Base-by-base conservation (phyloP, 441 rosid genomes). In the Pelargonium australe region DNA sequence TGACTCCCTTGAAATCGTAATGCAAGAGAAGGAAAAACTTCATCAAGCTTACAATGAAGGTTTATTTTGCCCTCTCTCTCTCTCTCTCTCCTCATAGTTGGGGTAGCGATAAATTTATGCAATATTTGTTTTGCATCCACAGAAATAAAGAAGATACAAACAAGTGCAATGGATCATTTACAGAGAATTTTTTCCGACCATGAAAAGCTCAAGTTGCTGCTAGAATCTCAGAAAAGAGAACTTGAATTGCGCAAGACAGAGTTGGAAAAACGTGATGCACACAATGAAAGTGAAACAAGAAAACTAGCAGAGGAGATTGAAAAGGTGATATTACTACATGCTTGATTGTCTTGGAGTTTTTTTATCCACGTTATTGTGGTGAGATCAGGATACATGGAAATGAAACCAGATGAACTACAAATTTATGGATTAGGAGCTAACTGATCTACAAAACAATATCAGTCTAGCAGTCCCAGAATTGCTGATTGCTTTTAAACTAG, bases 141-240 rank as follows among this genome's bases (percentile, higher is more conserved):
- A 94, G 97, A 91, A 77, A 86, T 88, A 60, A 85, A 75, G 71
- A 87, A 87, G 67, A 87, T 93, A 70, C 95, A 91, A 79, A 70
- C 75, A 34, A 84, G 85, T 64, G 87, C 96, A 9, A 75, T 77
- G 40, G 96, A 87, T 62, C 96, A 94, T 75, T 88, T 82, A 66
- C 86, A 76, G 76, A 88, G 84, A 75, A 88, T 91, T 69, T 83
- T 83, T 74, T 84, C 74, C 71, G 95, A 94, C 72, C 96, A 91
- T 73, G 96, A 89, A 82, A 91, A 89, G 77, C 86, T 82, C 41
- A 91, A 89, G 85, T 40, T 62, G 68, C 96, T 87, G 75, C 71
- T 94, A 68, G 96, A 83, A 79, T 79, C 96, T 77, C 91, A 84
- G 73, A 86, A 79, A 68, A 83, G 72, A 70, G 92, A 88, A 77